Evolutionary conservation across 768 basidiomycete species (phyloP), one percentile per base, ranked within the genome.

Genomic region (Pilatotrama ljubarskyi): DNA sequence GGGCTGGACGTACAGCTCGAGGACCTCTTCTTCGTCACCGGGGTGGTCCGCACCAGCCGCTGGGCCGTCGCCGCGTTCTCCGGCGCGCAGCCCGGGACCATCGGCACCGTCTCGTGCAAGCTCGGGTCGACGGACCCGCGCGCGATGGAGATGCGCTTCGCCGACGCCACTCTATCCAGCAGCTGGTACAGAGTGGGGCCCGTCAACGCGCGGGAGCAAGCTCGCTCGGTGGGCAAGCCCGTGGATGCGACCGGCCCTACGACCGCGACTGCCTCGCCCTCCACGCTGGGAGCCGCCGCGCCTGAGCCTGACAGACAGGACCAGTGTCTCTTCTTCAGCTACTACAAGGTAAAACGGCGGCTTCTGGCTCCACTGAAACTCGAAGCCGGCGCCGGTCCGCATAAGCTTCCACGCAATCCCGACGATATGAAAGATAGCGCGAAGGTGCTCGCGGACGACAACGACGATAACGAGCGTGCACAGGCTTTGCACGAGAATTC

Each of bases 371-470:
- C 48, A n/a, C 13, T 14, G 17, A 11, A 15, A 4, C 18, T 64
- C 18, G 35, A 63, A 35, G 62, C 62, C 5, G 62, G 57, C 17
- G 57, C 62, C 7, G 62, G 58, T 18, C 62, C 62, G 17, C 57
- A 49, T 22, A 35, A 63, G 18, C 48, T 52, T 4, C 46, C 58
- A 7, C 26, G 29, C 29, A 10, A 32, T 32, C 29, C 29, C 29
- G 29, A 32, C 10, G 5, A 10, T 32, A 32, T 10, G 29, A 10
- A 32, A 5, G 29, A 10, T 32, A 10, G 29, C 4, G 29, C 29
- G 29, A 32, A 32, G 29, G 29, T 32, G 29, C 29, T 32, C 29
- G 29, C 29, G 29, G 29, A 32, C 29, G 29, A 32, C 29, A n/a
- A n/a, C n/a, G 29, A 32, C 29, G 29, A 5, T 10, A 32, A 10